Base-by-base conservation (phyloP, 768 basidiomycete genomes). In the Boletus vermiculosoides region DNA sequence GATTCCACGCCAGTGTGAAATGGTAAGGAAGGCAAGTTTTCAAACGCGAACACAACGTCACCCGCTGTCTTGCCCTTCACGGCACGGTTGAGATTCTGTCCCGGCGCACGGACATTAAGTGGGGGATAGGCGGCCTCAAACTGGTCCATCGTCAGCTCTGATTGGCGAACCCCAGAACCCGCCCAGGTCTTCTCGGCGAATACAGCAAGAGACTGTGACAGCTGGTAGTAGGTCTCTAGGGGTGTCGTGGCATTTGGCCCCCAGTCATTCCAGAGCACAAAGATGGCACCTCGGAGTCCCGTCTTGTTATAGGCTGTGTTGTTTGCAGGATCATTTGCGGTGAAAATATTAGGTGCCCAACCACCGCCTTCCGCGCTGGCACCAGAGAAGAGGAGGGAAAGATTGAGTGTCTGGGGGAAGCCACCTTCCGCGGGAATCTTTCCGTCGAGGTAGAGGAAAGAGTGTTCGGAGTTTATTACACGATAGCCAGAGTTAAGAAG, bases 151-250 rank as follows among this genome's bases (percentile, higher is more conserved):
- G 74, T 68, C 52, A 79, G 67, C 56, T 62, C 71, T 1, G 71
- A 70, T 0, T 58, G 34, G 33, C 77, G 75, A 13, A 73, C 58
- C 10, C 65, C 75, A 25, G 74, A 74, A 15, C 77, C 77, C 10
- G 76, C 66, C 78, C 78, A 79, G 9, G 74, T 64, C 59, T 78
- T 78, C 63, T 78, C 78, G 1, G 64, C 73, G 50, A 79, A 73
- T 6, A 76, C 67, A 7, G 77, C 75, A 23, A 78, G 54, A 31
- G 76, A 76, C 40, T 69, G 72, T 8, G 77, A 68, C 9, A 79
- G 66, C 50, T 78, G 75, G 60, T 77, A 76, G 57, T 77, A 78
- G 2, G 73, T 71, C 66, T 79, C 78, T 12, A 77, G 64, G 9
- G 72, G 72, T 6, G 77, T 78, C 31, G 76, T 78, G 34, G 77